phyloP scores from a whole-genome alignment of 768 basidiomycete genomes.

The Tephrocybe sp. region DNA sequence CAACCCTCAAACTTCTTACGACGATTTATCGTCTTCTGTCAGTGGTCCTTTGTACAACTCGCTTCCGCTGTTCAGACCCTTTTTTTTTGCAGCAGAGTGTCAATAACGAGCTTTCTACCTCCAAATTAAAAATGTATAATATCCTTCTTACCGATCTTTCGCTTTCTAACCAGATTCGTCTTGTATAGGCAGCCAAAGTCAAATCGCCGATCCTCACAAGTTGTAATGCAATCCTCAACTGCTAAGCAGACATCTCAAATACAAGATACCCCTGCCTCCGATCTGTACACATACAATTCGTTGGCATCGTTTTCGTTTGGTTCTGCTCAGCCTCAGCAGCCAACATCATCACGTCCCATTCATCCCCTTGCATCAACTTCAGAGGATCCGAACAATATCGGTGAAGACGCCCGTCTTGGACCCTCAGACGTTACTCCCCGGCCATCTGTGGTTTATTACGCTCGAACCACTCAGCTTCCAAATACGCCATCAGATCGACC shows the following conservation, averaged over 20 bases:
- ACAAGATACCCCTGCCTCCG: constrained; percentile 11
- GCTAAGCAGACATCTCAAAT: constrained; percentile 5
- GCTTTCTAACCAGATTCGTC: background rate
- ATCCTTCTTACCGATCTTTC: background rate
- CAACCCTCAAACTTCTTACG: constrained; percentile 13
- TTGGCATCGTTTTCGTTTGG: constrained; percentile 50
- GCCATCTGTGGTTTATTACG: constrained; percentile 40
- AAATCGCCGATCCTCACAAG: constrained; percentile 9
- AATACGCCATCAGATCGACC: constrained; percentile 23
- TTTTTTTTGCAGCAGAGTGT: constrained; percentile 7
- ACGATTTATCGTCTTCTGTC: constrained; percentile 9
- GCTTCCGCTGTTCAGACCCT: constrained; percentile 6
- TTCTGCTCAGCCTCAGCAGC: constrained; percentile 29
- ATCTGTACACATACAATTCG: constrained; percentile 41
- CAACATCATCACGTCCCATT: constrained; percentile 27
- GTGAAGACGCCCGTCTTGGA: constrained; percentile 30
- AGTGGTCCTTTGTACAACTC: constrained; percentile 2
- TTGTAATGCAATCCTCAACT: constrained; percentile 1
- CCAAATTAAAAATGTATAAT: constrained; percentile 9
- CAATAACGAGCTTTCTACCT: constrained; percentile 1
- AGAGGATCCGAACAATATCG: constrained; percentile 29
- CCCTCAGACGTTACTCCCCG: constrained; percentile 47
- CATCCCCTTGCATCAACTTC: constrained; percentile 34
- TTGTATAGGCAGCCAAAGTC: constrained; percentile 13
- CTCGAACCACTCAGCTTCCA: constrained; percentile 22